Base-by-base conservation (phyloP, 78 protist genomes). In the Bodo saltans region DNA sequence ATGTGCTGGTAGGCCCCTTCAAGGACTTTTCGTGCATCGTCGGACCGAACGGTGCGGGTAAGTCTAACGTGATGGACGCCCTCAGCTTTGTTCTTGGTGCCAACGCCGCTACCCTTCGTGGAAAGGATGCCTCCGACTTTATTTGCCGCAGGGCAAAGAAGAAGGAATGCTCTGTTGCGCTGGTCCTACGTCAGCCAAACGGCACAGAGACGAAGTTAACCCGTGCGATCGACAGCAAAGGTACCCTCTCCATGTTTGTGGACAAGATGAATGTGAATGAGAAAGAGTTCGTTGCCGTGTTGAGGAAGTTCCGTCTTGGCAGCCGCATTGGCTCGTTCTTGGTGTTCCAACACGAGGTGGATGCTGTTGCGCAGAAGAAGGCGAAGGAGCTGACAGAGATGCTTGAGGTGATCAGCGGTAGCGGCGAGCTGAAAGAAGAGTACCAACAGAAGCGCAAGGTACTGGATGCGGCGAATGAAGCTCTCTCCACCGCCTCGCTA, bases 1-100 rank as follows among this genome's bases (percentile, higher is more conserved):
- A 29, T 23, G 98, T 90, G 30, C 25, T 33, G 28, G 74, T 97
- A n/a, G 99, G 99, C 0, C 98, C 99, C 0, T 95, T 96, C 71
- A 28, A n/a, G 34, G 76, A 90, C 68, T 96, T 97, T 81, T 86
- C 93, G 26, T 91, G 97, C 34, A 80, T 97, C n/a, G 93, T 97
- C 41, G 99, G 99, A 0, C 99, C 99, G 26, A 97, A 97, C 42
- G 99, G 99, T 28, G 30, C 92, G 0, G 99, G 98, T 47, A 35
- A 0, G 90, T 90, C 95, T 34, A 97, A 97, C 76, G 33, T 94
- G 29, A 95, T 95, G 97, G 99, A 97, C 38, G 97, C 98, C 35
- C 89, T 96, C 74, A 68, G 90, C 32, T 97, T 97, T 74, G 98
- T 94, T 0, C 75, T 96, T 1, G 99, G 99, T n/a, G 85, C 90